Base-by-base conservation (phyloP, 1,284 basidiomycete species). In the Clitocybe nebularis region DNA sequence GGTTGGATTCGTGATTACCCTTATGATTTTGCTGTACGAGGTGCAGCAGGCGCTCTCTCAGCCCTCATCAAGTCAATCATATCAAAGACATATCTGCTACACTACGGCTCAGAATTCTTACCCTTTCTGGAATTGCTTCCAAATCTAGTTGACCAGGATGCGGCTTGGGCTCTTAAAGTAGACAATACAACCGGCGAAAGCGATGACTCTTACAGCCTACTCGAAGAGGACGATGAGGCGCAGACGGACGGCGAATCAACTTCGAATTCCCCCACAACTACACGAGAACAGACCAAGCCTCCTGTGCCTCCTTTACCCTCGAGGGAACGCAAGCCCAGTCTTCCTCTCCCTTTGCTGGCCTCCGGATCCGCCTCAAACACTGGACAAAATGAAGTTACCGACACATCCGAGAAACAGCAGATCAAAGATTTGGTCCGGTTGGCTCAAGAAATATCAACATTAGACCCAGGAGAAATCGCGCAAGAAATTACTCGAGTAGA, bases 41-140 rank as follows among this genome's bases (percentile, higher is more conserved):
- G 82, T 1, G 80, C 87, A 6, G 68, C 74, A 5, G 79, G 83
- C 17, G 87, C 87, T 3, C 69, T 90, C 21, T 72, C 69, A 23
- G 86, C 87, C 11, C 68, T 90, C 30, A 76, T 89, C 50, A 85
- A 81, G 53, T 86, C 84, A 0, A 81, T 88, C 51, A 69, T 85
- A 9, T 76, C 79, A 36, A 87, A 89, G 60, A 84, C 83, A 0
- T 82, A 89, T 54, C 75, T 89, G 14, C 70, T 89, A 19, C 84
- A 89, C 57, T 90, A 90, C 50, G 87, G 84, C 26, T 81, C 84
- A 10, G 84, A 87, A 51, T 78, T 89, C 53, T 71, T 88, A 10
- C 84, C 84, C 1, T 89, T 89, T 58, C 64, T 86, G 19, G 86
- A 88, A 52, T 66, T 72, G 36, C 66, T 86, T 8, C 72, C 81